phyloP scores from a whole-genome alignment of 2,329 filamentous ascomycete genomes.

The Trichoderma semiorbis region DNA sequence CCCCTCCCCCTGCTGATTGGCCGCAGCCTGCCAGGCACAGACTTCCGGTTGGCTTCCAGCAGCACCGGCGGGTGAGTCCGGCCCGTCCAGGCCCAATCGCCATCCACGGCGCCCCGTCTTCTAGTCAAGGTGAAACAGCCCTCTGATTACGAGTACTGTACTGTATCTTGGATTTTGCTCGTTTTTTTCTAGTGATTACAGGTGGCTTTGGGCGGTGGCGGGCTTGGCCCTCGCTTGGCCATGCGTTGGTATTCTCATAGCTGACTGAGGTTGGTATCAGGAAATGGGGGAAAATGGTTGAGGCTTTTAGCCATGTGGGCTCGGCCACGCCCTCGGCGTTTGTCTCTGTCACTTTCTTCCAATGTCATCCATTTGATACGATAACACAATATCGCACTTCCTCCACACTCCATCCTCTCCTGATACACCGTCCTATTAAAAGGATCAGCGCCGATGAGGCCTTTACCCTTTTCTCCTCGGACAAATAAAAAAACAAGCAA shows the following conservation, averaged over 20 bases:
- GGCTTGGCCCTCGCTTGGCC: background rate
- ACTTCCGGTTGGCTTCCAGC: constrained; percentile 19
- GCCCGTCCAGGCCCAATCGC: constrained; percentile 16
- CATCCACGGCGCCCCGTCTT: background rate
- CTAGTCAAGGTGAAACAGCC: constrained; percentile 17
- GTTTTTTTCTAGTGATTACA: background rate
- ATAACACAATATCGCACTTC: background rate
- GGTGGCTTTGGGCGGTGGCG: background rate
- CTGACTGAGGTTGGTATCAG: background rate
- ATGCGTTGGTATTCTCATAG: background rate
- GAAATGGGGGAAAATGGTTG: background rate
- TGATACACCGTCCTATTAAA: background rate
- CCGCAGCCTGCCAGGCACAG: constrained; percentile 20
- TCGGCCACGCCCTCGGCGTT: background rate
- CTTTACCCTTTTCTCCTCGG: constrained; percentile 2
- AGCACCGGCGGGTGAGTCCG: background rate
- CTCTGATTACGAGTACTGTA: background rate
- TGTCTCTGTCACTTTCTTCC: background rate
- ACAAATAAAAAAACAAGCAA: background rate
- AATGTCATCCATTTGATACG: background rate
- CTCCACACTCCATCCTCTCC: background rate
- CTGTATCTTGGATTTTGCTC: no score
- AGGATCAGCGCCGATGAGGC: constrained; percentile 2
- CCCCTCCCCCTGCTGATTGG: constrained; percentile 12
- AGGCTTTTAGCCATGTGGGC: background rate